Base-by-base conservation (phyloP, 768 basidiomycete genomes). In the Butyriboletus loyo region DNA sequence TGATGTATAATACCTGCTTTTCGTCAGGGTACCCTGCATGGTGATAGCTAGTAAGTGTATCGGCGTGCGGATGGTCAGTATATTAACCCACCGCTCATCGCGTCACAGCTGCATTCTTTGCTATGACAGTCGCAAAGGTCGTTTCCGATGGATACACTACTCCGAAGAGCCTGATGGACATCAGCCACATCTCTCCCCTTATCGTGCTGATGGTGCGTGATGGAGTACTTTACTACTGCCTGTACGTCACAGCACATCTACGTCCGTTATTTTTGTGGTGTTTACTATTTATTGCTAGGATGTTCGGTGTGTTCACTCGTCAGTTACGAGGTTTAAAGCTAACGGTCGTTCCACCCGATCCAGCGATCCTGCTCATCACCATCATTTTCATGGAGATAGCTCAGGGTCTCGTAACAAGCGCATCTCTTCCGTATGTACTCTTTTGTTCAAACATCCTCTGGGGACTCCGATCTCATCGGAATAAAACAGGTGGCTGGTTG, bases 121-220 rank as follows among this genome's bases (percentile, higher is more conserved):
- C 8, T 3, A 48, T 48, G 52, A 48, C 52, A 22, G 13, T 53
- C 17, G 52, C 32, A 17, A 53, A 35, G 25, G 32, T 40, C 15
- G 2, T 42, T 35, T 32, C 46, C 7, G 27, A 36, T 9, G 32
- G 38, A 13, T 13, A 35, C 15, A 19, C 27, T 15, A 36, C 34
- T 9, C 52, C 24, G 7, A 22, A 31, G 5, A 19, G 14, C 15
- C 25, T 53, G 19, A 35, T 7, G 19, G 31, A 48, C 39, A 5
- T 35, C 22, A 53, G 28, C 24, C 15, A 14, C 9, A 17, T 49
- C 21, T 41, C 52, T 28, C 52, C 52, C 11, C 30, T 48, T 4
- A 28, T 53, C 13, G 46, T 49, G 19, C 49, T 21, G 21, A 53
- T 53, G 46, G 46, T 53, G 21, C 39, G 46, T 5, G 52, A 53